A percentile compares a stretch with the other conserved stretches of the same genome.
Conservation (phyloP, 148 eudicot species). For the Agrostemma githago region DNA sequence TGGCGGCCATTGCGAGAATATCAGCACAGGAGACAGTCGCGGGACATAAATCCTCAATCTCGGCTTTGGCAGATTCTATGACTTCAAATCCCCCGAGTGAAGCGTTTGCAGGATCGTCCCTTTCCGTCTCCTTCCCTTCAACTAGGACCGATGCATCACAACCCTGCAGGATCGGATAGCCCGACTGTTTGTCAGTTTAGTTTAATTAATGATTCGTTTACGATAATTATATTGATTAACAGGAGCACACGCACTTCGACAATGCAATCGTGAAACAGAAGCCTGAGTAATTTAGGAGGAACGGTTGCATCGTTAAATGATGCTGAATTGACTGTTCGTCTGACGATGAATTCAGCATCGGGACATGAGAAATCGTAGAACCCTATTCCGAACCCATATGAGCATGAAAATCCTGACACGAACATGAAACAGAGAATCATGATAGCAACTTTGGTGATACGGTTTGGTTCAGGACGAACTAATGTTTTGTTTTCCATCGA, state of each 20-base stretch:
- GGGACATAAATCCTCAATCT: conserved; percentile 57
- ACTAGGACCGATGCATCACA: conserved; percentile 71
- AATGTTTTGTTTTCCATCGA: conserved; percentile 21
- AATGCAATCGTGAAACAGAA: conserved; percentile 75
- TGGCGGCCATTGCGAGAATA: conserved; percentile 61
- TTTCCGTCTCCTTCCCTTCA: conserved; percentile 55
- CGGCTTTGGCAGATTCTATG: conserved; percentile 53
- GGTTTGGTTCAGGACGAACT: neutral
- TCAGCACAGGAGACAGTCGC: conserved; percentile 72
- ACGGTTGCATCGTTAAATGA: conserved; percentile 44
- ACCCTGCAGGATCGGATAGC: conserved; percentile 37
- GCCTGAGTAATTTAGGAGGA: conserved; percentile 57
- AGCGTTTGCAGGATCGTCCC: conserved; percentile 59
- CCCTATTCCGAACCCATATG: conserved; percentile 32
- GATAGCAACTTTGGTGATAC: neutral
- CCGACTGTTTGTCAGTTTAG: neutral
- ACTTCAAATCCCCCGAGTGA: conserved; percentile 68
- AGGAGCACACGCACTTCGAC: conserved; percentile 41
- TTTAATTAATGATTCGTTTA: neutral
- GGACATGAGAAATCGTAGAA: conserved; percentile 59
- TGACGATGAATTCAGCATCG: conserved; percentile 46
- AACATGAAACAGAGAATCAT: conserved; percentile 8
- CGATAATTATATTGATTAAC: neutral
- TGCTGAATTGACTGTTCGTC: conserved; percentile 56
- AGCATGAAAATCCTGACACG: conserved; percentile 15